Evolutionary conservation across 2,329 filamentous ascomycete genomes (phyloP).

Genomic region (Tolypocladium guangdongense): DNA sequence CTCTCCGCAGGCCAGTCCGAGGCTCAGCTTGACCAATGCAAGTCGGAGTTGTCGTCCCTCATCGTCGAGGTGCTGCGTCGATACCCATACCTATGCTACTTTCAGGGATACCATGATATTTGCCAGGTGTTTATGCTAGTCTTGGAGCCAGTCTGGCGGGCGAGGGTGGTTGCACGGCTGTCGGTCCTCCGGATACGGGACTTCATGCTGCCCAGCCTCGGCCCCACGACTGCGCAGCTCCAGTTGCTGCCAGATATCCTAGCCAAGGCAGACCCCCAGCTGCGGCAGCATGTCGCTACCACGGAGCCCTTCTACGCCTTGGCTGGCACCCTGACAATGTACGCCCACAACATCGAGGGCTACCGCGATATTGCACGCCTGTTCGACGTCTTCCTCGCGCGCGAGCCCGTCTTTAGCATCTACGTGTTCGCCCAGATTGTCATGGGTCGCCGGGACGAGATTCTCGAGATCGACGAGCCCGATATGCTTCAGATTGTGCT

Average conservation of each 20-base stretch:
- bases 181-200: constrained; percentile 86
- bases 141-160: constrained; percentile 51
- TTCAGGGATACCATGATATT: constrained; percentile 98
- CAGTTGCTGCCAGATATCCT: constrained; percentile 77
- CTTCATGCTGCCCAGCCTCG: constrained; percentile 88
- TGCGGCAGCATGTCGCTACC: constrained; percentile 65
- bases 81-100: constrained; percentile 81
- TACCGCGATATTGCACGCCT: constrained; percentile 82
- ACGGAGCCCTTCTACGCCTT: constrained; percentile 87
- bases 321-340: constrained; percentile 88
- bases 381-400: constrained; percentile 84
- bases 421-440: constrained; percentile 91
- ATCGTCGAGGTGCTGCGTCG: constrained; percentile 73
- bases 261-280: constrained; percentile 54
- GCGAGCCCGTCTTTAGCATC: constrained; percentile 76
- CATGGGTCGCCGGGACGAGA: constrained; percentile 65
- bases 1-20: constrained; percentile 49
- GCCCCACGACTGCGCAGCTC: constrained; percentile 75
- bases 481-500: constrained; percentile 88
- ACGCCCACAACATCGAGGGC: constrained; percentile 87
- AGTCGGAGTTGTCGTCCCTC: constrained; percentile 64
- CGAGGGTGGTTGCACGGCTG: constrained; percentile 61
- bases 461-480: constrained; percentile 85
- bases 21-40: constrained; percentile 58
- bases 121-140: constrained; percentile 91